These are phyloP conservation scores for Chlorella ohadii DNA, from an alignment of 139 green algal genomes.

Conservation along the genomic window DNA sequence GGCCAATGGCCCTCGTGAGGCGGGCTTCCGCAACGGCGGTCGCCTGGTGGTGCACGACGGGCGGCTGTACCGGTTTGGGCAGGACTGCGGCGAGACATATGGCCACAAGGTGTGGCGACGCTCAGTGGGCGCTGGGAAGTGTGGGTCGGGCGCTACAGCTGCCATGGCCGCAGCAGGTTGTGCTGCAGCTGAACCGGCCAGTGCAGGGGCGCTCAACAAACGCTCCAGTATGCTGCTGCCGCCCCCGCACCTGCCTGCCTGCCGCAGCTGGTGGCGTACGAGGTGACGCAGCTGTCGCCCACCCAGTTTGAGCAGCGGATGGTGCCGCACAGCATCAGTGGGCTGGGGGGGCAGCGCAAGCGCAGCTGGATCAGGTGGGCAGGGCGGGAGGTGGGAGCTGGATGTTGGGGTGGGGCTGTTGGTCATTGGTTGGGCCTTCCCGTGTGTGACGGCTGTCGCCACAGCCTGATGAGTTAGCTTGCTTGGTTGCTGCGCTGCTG, in stretches of 20 bases:
- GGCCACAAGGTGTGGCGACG: constrained; percentile 53
- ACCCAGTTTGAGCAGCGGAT: constrained; percentile 46
- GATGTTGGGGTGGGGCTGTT: too few species aligned
- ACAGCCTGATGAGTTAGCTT: too few species aligned
- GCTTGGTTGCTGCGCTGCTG: neutral
- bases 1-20: neutral
- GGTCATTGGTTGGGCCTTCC: too few species aligned
- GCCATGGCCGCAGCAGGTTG: too few species aligned
- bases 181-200: too few species aligned
- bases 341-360: constrained; percentile 11
- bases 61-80: constrained; percentile 53
- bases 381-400: too few species aligned
- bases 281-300: constrained; percentile 23
- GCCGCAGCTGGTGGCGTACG: constrained; percentile 18
- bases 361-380: constrained; percentile 12
- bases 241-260: too few species aligned
- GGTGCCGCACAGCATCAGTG: constrained; percentile 26
- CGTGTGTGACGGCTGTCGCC: too few species aligned
- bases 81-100: constrained; percentile 58
- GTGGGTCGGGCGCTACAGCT: too few species aligned
- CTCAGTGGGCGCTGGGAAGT: too few species aligned
- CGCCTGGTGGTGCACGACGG: constrained; percentile 39
- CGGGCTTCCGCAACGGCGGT: constrained; percentile 38
- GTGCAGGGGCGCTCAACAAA: too few species aligned
- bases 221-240: too few species aligned